phyloP scores from a whole-genome alignment of 2,329 filamentous ascomycete species.

The Juglanconis oblonga region DNA sequence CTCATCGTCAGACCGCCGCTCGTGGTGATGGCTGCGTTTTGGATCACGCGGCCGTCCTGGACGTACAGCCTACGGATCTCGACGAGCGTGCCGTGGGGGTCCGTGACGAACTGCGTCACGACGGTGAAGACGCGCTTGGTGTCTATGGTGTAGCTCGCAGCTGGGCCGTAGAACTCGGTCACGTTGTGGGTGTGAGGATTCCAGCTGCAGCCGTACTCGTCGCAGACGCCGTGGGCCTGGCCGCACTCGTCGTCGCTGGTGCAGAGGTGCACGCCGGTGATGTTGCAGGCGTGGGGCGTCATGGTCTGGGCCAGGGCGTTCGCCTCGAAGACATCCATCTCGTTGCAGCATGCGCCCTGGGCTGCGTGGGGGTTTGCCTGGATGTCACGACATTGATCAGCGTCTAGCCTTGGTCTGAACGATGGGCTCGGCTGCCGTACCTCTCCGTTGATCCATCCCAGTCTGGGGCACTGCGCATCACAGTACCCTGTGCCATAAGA shows the following conservation, averaged over 20 bases:
- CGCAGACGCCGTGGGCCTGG: conserved; percentile 31
- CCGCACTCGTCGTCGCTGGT: conserved; percentile 23
- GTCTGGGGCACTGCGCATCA: conserved; percentile 51
- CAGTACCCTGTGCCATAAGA: conserved; percentile 60
- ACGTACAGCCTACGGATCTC: conserved; percentile 49
- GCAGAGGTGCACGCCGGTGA: conserved; percentile 40
- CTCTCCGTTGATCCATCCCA: conserved; percentile 41
- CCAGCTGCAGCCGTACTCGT: conserved; percentile 35
- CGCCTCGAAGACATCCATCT: conserved; percentile 68
- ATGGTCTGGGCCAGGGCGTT: conserved; percentile 56
- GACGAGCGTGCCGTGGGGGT: conserved; percentile 28
- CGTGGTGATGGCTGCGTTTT: conserved; percentile 33
- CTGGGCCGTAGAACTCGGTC: conserved; percentile 32
- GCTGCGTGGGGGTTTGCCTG: conserved; percentile 51
- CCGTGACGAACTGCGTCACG: conserved; percentile 47
- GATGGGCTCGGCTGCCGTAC: conserved; percentile 27
- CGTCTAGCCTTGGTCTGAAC: no score
- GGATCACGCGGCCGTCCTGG: conserved; percentile 43
- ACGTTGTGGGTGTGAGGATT: conserved; percentile 32
- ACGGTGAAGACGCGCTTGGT: conserved; percentile 40
- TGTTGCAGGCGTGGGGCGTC: conserved; percentile 57
- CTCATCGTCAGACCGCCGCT: conserved; percentile 23
- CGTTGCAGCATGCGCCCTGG: conserved; percentile 61
- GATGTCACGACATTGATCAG: no score
- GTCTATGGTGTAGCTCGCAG: conserved; percentile 29